Base-by-base conservation (phyloP, 108 stramenopile species). In the Cyclotella sp. region DNA sequence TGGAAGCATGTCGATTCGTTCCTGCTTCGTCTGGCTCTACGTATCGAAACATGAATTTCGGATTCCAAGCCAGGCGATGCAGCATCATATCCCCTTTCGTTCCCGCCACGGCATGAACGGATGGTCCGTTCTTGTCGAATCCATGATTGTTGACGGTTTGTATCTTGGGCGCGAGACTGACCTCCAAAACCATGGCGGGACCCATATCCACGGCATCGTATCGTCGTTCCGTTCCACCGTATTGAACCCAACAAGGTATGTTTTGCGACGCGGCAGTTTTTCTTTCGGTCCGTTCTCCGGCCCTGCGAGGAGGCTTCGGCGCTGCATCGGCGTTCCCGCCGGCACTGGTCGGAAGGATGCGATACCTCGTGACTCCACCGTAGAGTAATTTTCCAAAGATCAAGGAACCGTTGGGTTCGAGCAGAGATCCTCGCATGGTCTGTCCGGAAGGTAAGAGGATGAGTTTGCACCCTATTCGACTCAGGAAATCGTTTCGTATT, bases 331-430 rank as follows among this genome's bases (percentile, higher is more conserved):
- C 39, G 19, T 40, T 42, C 46, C 27, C 51, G 21, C 39, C 62
- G 22, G n/a, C 66, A 45, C 60, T 68, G 16, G 66, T 68, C 8
- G 82, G 76, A 21, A 83, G 47, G 52, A 90, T 46, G 22, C 91
- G 85, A 69, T 88, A 93, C n/a, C 91, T 72, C 4, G 84, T 87
- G 15, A 82, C 85, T 21, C 90, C 93, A 34, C 90, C 93, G 66
- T 85, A 96, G 19, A 97, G 72, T 10, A 95, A 71, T 43, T 90
- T 95, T 11, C 94, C 95, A 68, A 93, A 90, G 12, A 90, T 87
- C 40, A 91, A 81, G 7, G 89, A 63, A 15, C 88, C 88, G 9
- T 85, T 54, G 1, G 88, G 75, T 46, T 86, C 81, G 9, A 44
- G 18, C 12, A 80, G 59, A 2, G 84, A 79, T 10, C 63, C 66